phyloP scores from a whole-genome alignment of 2,329 filamentous ascomycete genomes.

The Colletotrichum falcatum region DNA sequence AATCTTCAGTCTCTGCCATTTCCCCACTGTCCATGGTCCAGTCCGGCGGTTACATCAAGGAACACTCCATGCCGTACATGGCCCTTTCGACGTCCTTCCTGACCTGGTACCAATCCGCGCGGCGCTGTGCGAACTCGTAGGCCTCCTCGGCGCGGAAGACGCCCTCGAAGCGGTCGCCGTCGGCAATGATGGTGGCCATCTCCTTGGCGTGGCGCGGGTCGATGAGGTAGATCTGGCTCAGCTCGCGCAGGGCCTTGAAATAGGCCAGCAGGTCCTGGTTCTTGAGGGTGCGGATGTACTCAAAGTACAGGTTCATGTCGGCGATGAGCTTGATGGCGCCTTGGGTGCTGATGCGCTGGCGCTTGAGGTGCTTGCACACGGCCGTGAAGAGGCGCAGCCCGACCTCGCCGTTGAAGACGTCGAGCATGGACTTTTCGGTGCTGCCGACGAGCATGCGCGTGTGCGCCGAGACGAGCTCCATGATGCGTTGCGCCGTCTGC shows the following conservation, averaged over 20 bases:
- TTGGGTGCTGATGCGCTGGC: slow-evolving; percentile 89
- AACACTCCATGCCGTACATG: slow-evolving; percentile 96
- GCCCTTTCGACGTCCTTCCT: slow-evolving; percentile 90
- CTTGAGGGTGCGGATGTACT: slow-evolving; percentile 82
- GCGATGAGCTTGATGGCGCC: slow-evolving; percentile 94
- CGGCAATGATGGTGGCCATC: slow-evolving; percentile 93
- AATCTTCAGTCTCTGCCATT: not conserved
- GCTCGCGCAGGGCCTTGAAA: slow-evolving; percentile 89
- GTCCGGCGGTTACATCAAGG: slow-evolving; percentile 73
- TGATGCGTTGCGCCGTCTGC: slow-evolving; percentile 80
- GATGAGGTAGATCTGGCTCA: slow-evolving; percentile 96
- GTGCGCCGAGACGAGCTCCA: slow-evolving; percentile 87
- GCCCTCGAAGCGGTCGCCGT: slow-evolving; percentile 88
- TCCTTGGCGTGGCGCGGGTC: slow-evolving; percentile 90
- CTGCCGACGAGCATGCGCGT: slow-evolving; percentile 93
- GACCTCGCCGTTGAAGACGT: slow-evolving; percentile 98
- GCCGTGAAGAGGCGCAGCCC: slow-evolving; percentile 91
- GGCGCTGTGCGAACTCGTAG: slow-evolving; percentile 93
- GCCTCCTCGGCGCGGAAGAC: slow-evolving; percentile 97
- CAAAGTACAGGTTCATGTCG: slow-evolving; percentile 94
- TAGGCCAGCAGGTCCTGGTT: slow-evolving; percentile 90
- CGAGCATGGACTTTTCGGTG: slow-evolving; percentile 97
- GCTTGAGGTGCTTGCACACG: slow-evolving; percentile 97
- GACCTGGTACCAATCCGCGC: slow-evolving; percentile 95
- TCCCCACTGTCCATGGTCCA: not conserved